Base-by-base conservation (phyloP, 2,329 filamentous ascomycete species). In the Chaetomium sp. region DNA sequence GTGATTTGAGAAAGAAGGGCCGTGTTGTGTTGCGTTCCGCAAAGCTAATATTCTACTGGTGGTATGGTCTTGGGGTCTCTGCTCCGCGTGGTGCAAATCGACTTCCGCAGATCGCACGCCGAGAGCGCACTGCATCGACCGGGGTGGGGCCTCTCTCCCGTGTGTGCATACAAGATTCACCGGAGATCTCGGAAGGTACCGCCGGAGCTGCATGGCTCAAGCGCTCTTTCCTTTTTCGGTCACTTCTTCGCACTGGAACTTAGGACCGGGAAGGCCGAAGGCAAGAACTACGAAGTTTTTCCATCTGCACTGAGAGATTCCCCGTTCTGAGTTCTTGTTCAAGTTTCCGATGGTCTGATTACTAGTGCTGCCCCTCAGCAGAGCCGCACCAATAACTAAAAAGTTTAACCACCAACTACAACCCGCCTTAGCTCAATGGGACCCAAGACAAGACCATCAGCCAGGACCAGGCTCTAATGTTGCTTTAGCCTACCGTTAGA, bases 171-270 rank as follows among this genome's bases (percentile, higher is more conserved):
- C 42, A 61, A 60, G 61, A 62, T 38, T 55, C 54, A 42, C 60
- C 60, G 55, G 60, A 56, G 57, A 64, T 64, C 59, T 59, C 63
- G 59, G 55, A 59, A 56, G 49, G 63, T 35, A n/a, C 63, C 59
- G 59, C 59, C 54, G 59, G 54, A n/a, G 19, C 4, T 58, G n/a
- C n/a, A n/a, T n/a, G 54, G 60, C 38, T 56, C 58, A 29, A 62
- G 55, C 63, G 38, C 29, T 38, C 57, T 10, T 64, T 57, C 53
- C 57, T 19, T 35, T 33, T 50, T 51, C 16, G 38, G 42, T 23
- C 27, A 33, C 5, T 3, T 47, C 45, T 58, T 25, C 21, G 3
- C 45, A 1, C n/a, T 21, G n/a, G 9, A 23, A 23, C 4, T 23
- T 7, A 12, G 31, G 27, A n/a, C 38, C 7, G 51, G 42, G 42